Evolutionary conservation across 139 green algal species (phyloP).

Genomic region (Coelastrella sp.): DNA sequence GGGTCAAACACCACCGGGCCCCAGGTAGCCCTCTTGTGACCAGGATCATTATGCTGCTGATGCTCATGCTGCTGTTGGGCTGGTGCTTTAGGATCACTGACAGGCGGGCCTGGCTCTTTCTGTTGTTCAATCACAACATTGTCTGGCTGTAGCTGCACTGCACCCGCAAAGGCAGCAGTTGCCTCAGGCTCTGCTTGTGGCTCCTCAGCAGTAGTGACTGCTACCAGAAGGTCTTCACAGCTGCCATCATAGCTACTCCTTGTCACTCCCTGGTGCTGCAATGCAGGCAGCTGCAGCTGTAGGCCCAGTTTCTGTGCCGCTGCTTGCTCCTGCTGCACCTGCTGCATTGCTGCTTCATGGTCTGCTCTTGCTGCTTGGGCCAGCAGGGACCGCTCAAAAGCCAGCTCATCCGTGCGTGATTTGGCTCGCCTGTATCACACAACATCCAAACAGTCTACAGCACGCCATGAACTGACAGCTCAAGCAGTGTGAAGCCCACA

Average conservation of each 20-base stretch:
- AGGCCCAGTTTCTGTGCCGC: neutral
- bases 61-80: constrained; percentile 3
- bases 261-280: neutral
- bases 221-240: neutral
- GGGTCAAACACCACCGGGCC: neutral
- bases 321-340: neutral
- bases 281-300: neutral
- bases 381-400: constrained; percentile 14
- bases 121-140: neutral
- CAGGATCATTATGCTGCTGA: neutral
- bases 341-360: constrained; percentile 15
- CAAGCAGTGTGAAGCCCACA: too few relatives aligned
- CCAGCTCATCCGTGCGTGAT: neutral
- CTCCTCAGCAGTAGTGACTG: too few relatives aligned
- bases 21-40: neutral
- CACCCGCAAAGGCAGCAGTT: neutral
- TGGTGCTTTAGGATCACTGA: neutral
- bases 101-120: neutral
- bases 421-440: neutral
- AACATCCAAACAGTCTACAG: neutral
- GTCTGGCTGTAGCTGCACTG: neutral
- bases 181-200: neutral
- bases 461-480: too few relatives aligned
- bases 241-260: neutral
- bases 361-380: neutral